Evolutionary conservation across 495 filamentous ascomycete species (phyloP).

Genomic region (Tuber aestivum): DNA sequence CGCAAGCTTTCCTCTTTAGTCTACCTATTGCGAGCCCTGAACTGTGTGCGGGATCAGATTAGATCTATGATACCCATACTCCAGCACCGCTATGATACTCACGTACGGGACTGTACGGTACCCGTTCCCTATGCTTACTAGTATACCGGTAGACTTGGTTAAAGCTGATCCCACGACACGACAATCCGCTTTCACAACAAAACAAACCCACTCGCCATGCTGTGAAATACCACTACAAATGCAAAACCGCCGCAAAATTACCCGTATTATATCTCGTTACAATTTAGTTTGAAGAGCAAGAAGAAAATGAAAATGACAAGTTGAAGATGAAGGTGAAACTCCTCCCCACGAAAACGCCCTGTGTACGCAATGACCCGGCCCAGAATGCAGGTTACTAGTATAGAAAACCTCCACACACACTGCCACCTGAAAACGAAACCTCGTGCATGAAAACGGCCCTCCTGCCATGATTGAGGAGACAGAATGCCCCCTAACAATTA

Average conservation of each 20-base stretch:
- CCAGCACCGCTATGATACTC: too few species aligned
- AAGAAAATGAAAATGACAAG: not conserved
- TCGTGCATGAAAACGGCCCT: not conserved
- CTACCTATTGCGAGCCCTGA: not conserved
- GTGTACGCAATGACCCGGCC: conserved; percentile 2
- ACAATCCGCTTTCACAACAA: not conserved
- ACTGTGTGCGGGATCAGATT: not conserved
- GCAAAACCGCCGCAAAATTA: not conserved
- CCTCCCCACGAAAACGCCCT: not conserved
- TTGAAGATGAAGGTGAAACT: not conserved
- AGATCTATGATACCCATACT: too few species aligned
- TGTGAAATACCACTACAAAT: not conserved
- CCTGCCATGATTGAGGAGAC: not conserved
- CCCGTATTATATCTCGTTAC: not conserved
- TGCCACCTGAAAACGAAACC: not conserved
- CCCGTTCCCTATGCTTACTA: too few species aligned
- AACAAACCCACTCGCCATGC: not conserved
- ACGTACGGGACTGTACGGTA: not conserved
- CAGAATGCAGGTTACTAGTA: conserved; percentile 2
- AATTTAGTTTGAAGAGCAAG: not conserved
- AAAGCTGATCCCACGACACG: not conserved
- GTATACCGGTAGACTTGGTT: too few species aligned
- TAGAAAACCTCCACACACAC: not conserved
- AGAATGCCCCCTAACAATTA: conserved; percentile 44
- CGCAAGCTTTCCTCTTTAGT: not conserved